Percentiles rank a stretch among this genome's conserved stretches.
Conservation (phyloP, 164 flowering plant species). For the Euptelea pleiosperma region DNA sequence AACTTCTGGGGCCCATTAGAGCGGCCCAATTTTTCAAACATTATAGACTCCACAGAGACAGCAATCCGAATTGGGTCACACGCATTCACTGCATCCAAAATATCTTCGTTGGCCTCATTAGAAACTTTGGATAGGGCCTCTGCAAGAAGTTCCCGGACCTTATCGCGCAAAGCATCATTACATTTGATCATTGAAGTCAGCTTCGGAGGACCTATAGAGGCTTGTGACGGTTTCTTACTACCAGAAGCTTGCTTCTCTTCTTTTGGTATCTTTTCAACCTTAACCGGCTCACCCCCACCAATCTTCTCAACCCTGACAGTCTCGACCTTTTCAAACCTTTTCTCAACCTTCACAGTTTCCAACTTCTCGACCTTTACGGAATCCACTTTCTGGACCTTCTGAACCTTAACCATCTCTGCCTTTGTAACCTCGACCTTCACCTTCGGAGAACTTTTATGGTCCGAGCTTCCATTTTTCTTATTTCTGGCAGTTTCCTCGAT, state of each 20-base stretch:
- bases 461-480: slow-evolving; percentile 46
- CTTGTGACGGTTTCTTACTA: slow-evolving; percentile 30
- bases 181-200: slow-evolving; percentile 59
- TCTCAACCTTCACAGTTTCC: slow-evolving; percentile 31
- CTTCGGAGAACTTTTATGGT: slow-evolving; percentile 24
- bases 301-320: slow-evolving; percentile 29
- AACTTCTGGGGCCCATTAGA: slow-evolving; percentile 67
- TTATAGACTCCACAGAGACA: slow-evolving; percentile 66
- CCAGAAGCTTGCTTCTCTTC: slow-evolving; percentile 33
- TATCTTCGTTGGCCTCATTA: slow-evolving; percentile 52
- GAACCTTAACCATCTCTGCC: slow-evolving; percentile 30
- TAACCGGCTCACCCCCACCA: slow-evolving; percentile 11
- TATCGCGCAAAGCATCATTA: slow-evolving; percentile 73
- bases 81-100: slow-evolving; percentile 45
- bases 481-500: slow-evolving; percentile 56
- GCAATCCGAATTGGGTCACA: slow-evolving; percentile 78
- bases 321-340: slow-evolving; percentile 14
- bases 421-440: slow-evolving; percentile 18
- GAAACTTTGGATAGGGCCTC: slow-evolving; percentile 73
- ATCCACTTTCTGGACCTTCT: slow-evolving; percentile 29
- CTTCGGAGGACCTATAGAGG: slow-evolving; percentile 52
- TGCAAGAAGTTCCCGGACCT: slow-evolving; percentile 60
- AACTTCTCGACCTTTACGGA: slow-evolving; percentile 23
- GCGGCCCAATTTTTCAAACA: slow-evolving; percentile 81
- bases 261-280: slow-evolving; percentile 35